A percentile compares a stretch with the other conserved stretches of the same genome.
Conservation (phyloP, 768 basidiomycete species). For the Chalciporus chontae region DNA sequence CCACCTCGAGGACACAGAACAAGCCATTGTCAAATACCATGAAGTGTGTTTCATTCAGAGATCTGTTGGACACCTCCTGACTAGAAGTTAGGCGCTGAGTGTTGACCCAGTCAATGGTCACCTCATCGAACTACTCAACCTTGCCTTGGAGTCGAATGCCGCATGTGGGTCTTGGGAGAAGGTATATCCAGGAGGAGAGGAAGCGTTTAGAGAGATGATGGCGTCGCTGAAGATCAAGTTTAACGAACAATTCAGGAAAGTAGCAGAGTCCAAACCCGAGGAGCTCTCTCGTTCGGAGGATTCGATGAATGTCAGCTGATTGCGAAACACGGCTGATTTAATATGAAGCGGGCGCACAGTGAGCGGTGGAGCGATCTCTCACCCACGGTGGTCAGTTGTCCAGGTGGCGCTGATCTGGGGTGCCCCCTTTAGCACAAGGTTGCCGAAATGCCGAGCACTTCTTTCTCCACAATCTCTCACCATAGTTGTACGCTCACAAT, state of each 20-base stretch:
- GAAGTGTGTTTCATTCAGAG: slow-evolving; percentile 51
- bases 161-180: slow-evolving; percentile 32
- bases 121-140: slow-evolving; percentile 75
- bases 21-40: slow-evolving; percentile 88
- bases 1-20: slow-evolving; percentile 64
- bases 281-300: slow-evolving; percentile 25
- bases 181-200: slow-evolving; percentile 33
- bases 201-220: slow-evolving; percentile 33
- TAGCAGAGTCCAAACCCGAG: slow-evolving; percentile 10
- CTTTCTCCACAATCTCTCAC: slow-evolving; percentile 36
- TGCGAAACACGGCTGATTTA: slow-evolving; percentile 21
- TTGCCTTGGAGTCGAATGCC: slow-evolving; percentile 62
- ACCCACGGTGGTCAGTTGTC: slow-evolving; percentile 22
- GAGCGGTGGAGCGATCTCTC: slow-evolving; percentile 21
- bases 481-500: slow-evolving; percentile 16
- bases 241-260: slow-evolving; percentile 23
- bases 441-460: slow-evolving; percentile 33
- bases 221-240: slow-evolving; percentile 28
- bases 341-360: slow-evolving; percentile 13
- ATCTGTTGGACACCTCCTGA: not conserved
- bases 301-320: slow-evolving; percentile 31
- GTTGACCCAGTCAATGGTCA: slow-evolving; percentile 82
- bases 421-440: slow-evolving; percentile 17
- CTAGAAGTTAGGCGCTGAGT: slow-evolving; percentile 57
- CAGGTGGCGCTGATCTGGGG: slow-evolving; percentile 26